Evolutionary conservation across 345 rosid genomes (phyloP), one percentile per base, ranked within the genome.

Genomic region (Crucihimalaya himalaica): DNA sequence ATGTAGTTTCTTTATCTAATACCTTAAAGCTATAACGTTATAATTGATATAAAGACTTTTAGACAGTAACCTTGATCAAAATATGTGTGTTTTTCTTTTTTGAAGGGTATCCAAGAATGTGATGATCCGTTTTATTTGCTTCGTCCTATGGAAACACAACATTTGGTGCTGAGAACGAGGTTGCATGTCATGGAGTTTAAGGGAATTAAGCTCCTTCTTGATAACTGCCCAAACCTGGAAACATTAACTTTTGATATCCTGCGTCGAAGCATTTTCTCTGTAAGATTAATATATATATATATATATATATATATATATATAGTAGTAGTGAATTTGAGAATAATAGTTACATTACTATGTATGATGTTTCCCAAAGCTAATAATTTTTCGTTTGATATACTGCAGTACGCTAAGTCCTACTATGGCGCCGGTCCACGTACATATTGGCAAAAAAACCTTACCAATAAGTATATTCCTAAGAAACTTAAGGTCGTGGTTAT

Each of bases 151-250:
- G 4, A 71, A 3, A 82, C 77, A 11, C 29, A 73, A 5, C 81
- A 78, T 70, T 66, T 88, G 23, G 79, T 68, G n/a, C 8, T 86
- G 69, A 84, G 79, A 35, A 73, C 81, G 0, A 54, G 62, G 23
- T 0, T 83, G 78, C 81, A 81, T 19, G 8, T 6, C 0, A 46
- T 55, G 32, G 87, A 82, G 63, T 79, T 68, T 10, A 46, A 66
- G 10, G 90, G 88, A 5, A 75, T 86, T 21, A 76, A 32, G 15
- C 78, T 84, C 62, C 45, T 88, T 66, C 63, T 86, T 0, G 18
- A 59, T 0, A 80, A 82, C 19, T 83, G 79, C 19, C 84, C 63
- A 2, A 1, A 12, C 2, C 48, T 86, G 4, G 51, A 50, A 27
- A 71, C 68, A 2, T 14, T 71, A 46, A 71, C 68, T 16, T 25